Base-by-base conservation (phyloP, 345 rosid species). In the Draba incana region DNA sequence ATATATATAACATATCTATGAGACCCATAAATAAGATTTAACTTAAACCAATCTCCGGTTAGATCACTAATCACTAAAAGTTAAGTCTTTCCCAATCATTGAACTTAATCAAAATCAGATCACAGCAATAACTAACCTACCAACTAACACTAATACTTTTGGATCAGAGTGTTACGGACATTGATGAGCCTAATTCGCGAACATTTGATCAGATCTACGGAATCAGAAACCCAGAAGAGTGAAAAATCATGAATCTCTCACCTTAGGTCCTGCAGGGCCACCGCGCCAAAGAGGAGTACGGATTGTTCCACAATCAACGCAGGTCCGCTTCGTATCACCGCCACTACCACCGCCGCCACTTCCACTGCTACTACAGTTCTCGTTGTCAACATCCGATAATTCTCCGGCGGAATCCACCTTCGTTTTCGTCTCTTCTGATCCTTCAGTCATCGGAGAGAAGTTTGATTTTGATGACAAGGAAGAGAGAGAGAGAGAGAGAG, bases 231-330 rank as follows among this genome's bases (percentile, higher is more conserved):
- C 20, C 20, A 20, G 20, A 20, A 20, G 20, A 20, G 20, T 20
- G 20, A 20, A 20, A 20, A 20, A 20, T 20, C 20, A 20, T 20
- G 20, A 20, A 20, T 20, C 20, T 20, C 20, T 20, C 20, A 75
- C 78, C 96, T 92, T 94, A 3, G 99, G 99, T 1, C 99, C 99
- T 0, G 99, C 93, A 6, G 99, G 99, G 5, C 99, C 99, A 4
- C 98, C 93, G 3, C 99, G 80, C 99, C 99, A 94, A 0, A 94
- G 89, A 46, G 99, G 99, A 52, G 99, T 94, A 44, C 88, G 86
- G 3, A 87, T 23, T 16, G 99, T 94, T 1, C 97, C 97, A 43
- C 99, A 94, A 81, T 92, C 97, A 6, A 92, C 87, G 57, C 99
- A 94, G 0, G 86, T 82, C 15, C 89, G 86, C 84, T 85, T 93